Base-by-base conservation (phyloP, 495 filamentous ascomycete species). In the Penicillium subrubescens region DNA sequence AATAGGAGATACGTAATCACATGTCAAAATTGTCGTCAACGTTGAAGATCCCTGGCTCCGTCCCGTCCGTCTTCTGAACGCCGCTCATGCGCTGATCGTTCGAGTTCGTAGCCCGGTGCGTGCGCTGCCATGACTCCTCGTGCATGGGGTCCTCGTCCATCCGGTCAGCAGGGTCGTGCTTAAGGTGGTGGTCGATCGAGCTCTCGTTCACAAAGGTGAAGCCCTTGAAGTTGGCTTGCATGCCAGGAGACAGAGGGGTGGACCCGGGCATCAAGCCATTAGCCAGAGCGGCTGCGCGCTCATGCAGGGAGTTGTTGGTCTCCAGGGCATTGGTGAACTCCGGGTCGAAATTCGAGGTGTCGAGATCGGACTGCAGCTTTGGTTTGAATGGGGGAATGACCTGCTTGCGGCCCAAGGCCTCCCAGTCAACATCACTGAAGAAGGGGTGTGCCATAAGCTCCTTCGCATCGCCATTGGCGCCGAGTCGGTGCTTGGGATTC, bases 121-220 rank as follows among this genome's bases (percentile, higher is more conserved):
- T 66, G 50, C 73, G 75, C 50, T 75, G 76, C 78, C 75, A 78
- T 11, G 65, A 39, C 5, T 88, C 85, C 61, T 84, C 82, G 5
- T 87, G 84, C 57, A 83, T 78, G 53, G 83, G 80, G 53, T 90
- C 93, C 74, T 94, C 91, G 34, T 93, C 91, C 88, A 90, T 89
- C 5, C 79, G 77, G 39, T 90, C 91, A 31, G 79, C 75, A 52
- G 79, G 64, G 37, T 88, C 88, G 46, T 87, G 75, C 64, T 82
- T 83, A 79, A 96, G 92, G 63, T 97, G 91, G 48, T 96, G 92
- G 50, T 98, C 93, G 60, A 99, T 92, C 23, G 92, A 90, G 71
- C 92, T 97, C 77, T 99, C 96, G 70, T 98, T 96, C 6, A 98
- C 96, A 72, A 96, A 99, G 0, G 95, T 99, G 76, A 99, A 99